A percentile compares a stretch with the other conserved stretches of the same genome.
Conservation (phyloP, 2,329 filamentous ascomycete genomes). For the Venturia oleaginea region DNA sequence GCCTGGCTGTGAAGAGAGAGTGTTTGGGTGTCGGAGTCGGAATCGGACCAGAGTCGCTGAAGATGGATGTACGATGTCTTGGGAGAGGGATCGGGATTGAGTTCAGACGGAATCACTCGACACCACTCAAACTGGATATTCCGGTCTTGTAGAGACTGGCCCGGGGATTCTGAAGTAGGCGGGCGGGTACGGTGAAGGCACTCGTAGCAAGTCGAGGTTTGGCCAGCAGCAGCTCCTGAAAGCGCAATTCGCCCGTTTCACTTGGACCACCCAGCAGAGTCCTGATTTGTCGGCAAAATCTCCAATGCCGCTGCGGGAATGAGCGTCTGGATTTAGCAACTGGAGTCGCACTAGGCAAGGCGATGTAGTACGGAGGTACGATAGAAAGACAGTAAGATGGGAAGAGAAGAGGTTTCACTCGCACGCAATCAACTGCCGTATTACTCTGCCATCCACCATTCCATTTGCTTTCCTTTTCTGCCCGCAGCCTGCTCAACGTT, state of each 20-base stretch:
- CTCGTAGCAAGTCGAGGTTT: neutral
- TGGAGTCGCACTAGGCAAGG: neutral
- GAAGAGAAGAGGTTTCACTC: neutral
- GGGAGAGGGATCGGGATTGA: too few relatives aligned
- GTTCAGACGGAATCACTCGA: too few relatives aligned
- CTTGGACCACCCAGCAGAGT: neutral
- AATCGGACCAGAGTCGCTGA: neutral
- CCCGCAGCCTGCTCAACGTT: neutral
- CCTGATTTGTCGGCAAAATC: constrained; percentile 1
- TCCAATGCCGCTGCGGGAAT: neutral
- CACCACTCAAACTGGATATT: too few relatives aligned
- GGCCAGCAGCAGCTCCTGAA: neutral
- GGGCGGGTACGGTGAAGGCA: neutral
- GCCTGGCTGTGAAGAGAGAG: constrained; percentile 2
- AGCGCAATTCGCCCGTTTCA: neutral
- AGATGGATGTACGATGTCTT: neutral
- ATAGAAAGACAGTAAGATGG: neutral
- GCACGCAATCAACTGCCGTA: neutral
- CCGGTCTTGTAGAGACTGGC: too few relatives aligned
- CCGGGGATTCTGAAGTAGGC: neutral
- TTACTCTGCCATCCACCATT: too few relatives aligned
- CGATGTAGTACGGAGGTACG: neutral
- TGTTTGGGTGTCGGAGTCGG: neutral
- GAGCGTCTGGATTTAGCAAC: neutral
- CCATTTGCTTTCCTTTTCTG: neutral